Evolutionary conservation across 2,329 filamentous ascomycete genomes (phyloP), one percentile per base, ranked within the genome.

Genomic region (Penicillium rolfsii): DNA sequence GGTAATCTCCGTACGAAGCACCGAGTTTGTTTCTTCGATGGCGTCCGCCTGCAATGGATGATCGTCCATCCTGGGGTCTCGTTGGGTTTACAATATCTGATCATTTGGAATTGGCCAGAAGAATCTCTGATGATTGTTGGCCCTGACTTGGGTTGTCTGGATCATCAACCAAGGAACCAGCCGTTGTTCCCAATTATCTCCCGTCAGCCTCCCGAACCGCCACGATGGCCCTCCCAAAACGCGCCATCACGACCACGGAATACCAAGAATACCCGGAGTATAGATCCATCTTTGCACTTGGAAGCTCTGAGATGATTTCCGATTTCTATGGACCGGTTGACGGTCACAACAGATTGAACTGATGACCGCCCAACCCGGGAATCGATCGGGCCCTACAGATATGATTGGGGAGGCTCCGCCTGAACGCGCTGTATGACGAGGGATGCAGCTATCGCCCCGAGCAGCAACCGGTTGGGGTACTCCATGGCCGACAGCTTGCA

Each of bases 351-450:
- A 53, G 50, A 36, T 53, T 53, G 36, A 33, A 33, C 60, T 59
- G 62, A 63, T 61, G 57, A 63, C 60, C 62, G 57, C 33, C 33
- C 56, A 48, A 66, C 58, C 65, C 64, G 66, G 62, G 57, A 59
- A 61, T 64, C 41, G 52, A 50, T 64, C 63, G 60, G 52, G 50
- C 24, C 35, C n/a, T 38, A 41, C 43, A 50, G n/a, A 53, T 58
- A 30, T 68, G 66, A 68, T 69, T 69, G 66, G 66, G 60, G 60
- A 59, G 45, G 55, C 55, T 61, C 50, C 33, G 55, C 52, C 54
- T 67, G 67, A 63, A 64, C 60, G 24, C 46, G 49, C 49, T 69
- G 67, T 68, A 66, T 62, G 4, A 68, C 67, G 46, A 57, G 53
- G 52, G 38, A 30, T 59, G 52, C 59, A 63, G 64, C 60, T 61